phyloP scores from a whole-genome alignment of 768 basidiomycete genomes.

The Rhizopogon salebrosus region DNA sequence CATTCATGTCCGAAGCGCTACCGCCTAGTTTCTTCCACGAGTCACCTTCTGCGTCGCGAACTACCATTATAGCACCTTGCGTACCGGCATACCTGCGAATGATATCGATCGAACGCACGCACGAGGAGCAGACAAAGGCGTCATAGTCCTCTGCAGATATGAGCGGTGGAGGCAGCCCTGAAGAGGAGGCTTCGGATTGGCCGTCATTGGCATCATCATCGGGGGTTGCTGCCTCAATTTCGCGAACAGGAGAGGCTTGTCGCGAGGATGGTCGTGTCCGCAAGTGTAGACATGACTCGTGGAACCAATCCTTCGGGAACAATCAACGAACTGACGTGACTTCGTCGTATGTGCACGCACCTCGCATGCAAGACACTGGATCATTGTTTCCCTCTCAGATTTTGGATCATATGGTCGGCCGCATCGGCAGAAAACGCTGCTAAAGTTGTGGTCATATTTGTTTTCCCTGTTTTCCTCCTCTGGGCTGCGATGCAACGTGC shows the following conservation, averaged over 20 bases:
- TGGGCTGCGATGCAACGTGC: constrained; percentile 50
- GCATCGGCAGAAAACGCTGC: constrained; percentile 70
- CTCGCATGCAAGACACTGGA: constrained; percentile 83
- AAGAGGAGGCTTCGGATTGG: constrained; percentile 58
- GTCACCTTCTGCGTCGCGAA: constrained; percentile 40
- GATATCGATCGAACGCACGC: constrained; percentile 51
- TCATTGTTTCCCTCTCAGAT: constrained; percentile 79
- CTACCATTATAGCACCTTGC: constrained; percentile 60
- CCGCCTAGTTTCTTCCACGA: constrained; percentile 52
- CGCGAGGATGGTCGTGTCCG: constrained; percentile 57
- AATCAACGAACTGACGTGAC: constrained; percentile 1
- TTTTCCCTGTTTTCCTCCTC: constrained; percentile 60
- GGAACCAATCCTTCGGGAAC: constrained; percentile 74
- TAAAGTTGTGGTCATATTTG: constrained; percentile 71
- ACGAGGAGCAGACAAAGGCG: constrained; percentile 64
- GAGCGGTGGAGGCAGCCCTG: constrained; percentile 62
- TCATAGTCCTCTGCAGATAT: constrained; percentile 70
- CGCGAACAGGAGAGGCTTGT: constrained; percentile 28
- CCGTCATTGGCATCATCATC: constrained; percentile 41
- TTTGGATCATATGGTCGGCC: constrained; percentile 64
- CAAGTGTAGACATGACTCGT: constrained; percentile 83
- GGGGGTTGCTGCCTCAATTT: neutral
- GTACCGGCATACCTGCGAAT: constrained; percentile 66
- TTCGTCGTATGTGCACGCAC: constrained; percentile 29
- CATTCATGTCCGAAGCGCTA: neutral